These are phyloP conservation scores for Plasmodium chabaudi DNA, from an alignment of 169 alveolate genomes.

Conservation along the genomic window DNA sequence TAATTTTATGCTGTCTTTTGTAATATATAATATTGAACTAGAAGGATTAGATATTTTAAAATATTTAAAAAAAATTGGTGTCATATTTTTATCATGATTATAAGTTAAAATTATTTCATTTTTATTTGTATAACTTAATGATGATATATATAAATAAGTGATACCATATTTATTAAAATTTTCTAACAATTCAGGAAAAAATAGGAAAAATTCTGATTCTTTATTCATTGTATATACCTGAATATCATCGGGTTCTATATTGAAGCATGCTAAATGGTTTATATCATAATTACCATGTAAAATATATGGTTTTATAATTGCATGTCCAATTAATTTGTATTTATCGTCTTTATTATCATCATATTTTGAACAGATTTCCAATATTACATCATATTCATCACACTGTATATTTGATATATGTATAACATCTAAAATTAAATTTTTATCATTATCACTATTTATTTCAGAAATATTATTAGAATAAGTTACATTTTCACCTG, in stretches of 20 bases:
- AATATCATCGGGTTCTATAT: constrained; percentile 53
- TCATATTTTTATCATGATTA: constrained; percentile 47
- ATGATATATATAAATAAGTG: constrained; percentile 24
- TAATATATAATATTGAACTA: constrained; percentile 30
- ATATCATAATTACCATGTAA: constrained; percentile 30
- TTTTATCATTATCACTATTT: neutral
- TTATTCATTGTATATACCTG: constrained; percentile 21
- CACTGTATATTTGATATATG: constrained; percentile 30
- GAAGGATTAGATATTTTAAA: constrained; percentile 46
- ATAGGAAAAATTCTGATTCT: constrained; percentile 36
- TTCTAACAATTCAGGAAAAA: constrained; percentile 35
- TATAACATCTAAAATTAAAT: constrained; percentile 9
- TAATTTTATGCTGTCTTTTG: constrained; percentile 13
- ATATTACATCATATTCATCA: constrained; percentile 21
- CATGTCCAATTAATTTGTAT: constrained; percentile 50
- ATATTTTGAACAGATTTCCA: constrained; percentile 44
- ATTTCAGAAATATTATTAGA: constrained; percentile 18
- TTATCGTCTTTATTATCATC: neutral
- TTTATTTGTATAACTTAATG: constrained; percentile 30
- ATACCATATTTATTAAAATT: neutral
- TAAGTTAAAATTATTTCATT: constrained; percentile 49
- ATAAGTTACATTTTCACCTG: constrained; percentile 50
- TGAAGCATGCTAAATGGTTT: constrained; percentile 11
- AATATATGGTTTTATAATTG: constrained; percentile 38
- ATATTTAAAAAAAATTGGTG: constrained; percentile 36